Conservation (phyloP, 2,329 filamentous ascomycete species). For the Claviceps maximensis region DNA sequence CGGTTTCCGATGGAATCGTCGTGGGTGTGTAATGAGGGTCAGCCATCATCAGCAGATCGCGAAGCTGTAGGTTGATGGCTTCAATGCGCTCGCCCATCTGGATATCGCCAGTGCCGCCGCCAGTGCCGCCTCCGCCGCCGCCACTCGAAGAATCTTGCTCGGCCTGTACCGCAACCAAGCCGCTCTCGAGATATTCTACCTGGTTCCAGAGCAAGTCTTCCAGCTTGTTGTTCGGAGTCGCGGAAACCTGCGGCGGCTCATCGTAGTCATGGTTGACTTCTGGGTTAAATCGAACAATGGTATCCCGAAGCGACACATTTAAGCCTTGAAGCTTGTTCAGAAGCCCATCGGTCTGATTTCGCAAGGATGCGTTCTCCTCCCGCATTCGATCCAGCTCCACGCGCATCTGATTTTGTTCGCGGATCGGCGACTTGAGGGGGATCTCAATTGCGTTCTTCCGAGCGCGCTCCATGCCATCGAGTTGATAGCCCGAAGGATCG, state of each 20-base stretch:
- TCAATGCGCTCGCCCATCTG: conserved; percentile 42
- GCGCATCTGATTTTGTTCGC: conserved; percentile 38
- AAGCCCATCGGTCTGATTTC: conserved; percentile 19
- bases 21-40: conserved; percentile 40
- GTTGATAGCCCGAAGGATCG: conserved; percentile 59
- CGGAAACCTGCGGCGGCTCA: conserved; percentile 24
- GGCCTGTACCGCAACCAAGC: conserved; percentile 45
- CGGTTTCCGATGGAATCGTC: conserved; percentile 41
- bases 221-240: conserved; percentile 22
- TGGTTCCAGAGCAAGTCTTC: conserved; percentile 40
- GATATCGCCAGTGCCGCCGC: conserved; percentile 4
- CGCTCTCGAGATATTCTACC: conserved; percentile 58
- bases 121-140: conserved; percentile 26
- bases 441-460: conserved; percentile 39
- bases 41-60: conserved; percentile 39
- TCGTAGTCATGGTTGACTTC: conserved; percentile 33
- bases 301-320: conserved; percentile 52
- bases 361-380: conserved; percentile 30
- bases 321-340: conserved; percentile 49
- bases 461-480: conserved; percentile 46
- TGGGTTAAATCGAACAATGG: conserved; percentile 52
- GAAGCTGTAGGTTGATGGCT: conserved; percentile 50
- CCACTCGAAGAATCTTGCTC: conserved; percentile 34
- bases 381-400: conserved; percentile 33
- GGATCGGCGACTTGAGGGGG: conserved; percentile 42